These are phyloP conservation scores for Chaetomiaceae sp. DNA, from an alignment of 2,329 filamentous ascomycete genomes.

Conservation along the genomic window DNA sequence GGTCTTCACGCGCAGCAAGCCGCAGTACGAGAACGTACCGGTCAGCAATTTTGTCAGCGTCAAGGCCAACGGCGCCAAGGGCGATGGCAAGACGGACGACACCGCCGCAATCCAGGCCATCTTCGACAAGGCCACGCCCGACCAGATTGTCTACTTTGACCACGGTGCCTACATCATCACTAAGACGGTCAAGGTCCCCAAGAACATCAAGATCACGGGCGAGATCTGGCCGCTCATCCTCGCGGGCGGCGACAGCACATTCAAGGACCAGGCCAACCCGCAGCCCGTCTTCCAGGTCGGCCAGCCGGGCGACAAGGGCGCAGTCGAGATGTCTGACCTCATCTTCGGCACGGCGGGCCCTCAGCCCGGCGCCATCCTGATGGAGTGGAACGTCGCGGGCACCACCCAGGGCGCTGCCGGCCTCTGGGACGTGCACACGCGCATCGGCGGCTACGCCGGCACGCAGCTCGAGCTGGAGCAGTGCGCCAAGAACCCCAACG, in stretches of 20 bases:
- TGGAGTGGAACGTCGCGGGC: slow-evolving; percentile 84
- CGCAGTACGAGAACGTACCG: slow-evolving; percentile 70
- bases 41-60: slow-evolving; percentile 74
- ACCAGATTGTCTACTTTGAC: slow-evolving; percentile 69
- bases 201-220: slow-evolving; percentile 80
- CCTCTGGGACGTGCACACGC: slow-evolving; percentile 95
- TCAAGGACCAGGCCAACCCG: slow-evolving; percentile 70
- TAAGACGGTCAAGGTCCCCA: slow-evolving; percentile 66
- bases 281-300: slow-evolving; percentile 84
- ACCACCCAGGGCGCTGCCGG: slow-evolving; percentile 63
- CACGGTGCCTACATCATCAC: slow-evolving; percentile 69
- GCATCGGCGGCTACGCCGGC: slow-evolving; percentile 81
- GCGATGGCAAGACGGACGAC: slow-evolving; percentile 84
- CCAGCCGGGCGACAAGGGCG: slow-evolving; percentile 67
- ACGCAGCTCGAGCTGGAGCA: slow-evolving; percentile 75
- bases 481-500: slow-evolving; percentile 71
- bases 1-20: slow-evolving; percentile 80
- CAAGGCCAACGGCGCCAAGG: slow-evolving; percentile 76
- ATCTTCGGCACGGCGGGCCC: slow-evolving; percentile 80
- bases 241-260: slow-evolving; percentile 66
- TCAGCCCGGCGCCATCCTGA: slow-evolving; percentile 80
- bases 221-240: slow-evolving; percentile 90
- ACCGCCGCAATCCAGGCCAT: slow-evolving; percentile 77
- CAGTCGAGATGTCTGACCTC: slow-evolving; percentile 82
- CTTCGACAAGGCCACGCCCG: slow-evolving; percentile 60